These are phyloP conservation scores for Calonectria leucothoes DNA, from an alignment of 2,329 filamentous ascomycete species.

Conservation along the genomic window DNA sequence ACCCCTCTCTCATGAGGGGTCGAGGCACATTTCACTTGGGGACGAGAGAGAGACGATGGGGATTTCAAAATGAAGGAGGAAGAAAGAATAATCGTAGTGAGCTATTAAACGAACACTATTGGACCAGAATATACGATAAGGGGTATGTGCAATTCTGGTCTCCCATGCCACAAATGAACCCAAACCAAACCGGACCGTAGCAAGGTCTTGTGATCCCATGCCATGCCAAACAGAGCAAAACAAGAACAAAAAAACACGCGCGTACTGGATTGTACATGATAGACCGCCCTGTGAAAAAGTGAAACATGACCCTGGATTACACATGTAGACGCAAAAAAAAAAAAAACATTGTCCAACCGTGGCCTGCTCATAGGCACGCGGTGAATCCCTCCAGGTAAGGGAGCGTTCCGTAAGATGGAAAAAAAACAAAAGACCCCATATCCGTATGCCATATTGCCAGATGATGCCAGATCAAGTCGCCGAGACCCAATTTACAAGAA, in stretches of 20 bases:
- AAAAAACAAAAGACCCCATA: slow-evolving; percentile 7
- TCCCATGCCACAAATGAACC: slow-evolving; percentile 30
- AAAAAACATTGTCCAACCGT: background rate
- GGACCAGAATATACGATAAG: slow-evolving; percentile 42
- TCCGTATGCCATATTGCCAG: slow-evolving; percentile 19
- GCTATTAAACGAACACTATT: slow-evolving; percentile 33
- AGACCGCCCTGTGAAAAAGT: background rate
- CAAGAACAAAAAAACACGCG: slow-evolving; percentile 12
- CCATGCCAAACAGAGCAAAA: slow-evolving; percentile 20
- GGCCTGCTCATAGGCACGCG: background rate
- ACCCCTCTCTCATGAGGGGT: background rate
- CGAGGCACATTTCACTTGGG: background rate
- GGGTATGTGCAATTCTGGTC: slow-evolving; percentile 43
- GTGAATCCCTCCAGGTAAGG: slow-evolving; percentile 8
- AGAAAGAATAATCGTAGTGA: slow-evolving; percentile 16
- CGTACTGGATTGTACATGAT: background rate
- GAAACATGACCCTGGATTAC: slow-evolving; percentile 20
- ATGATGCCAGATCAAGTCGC: slow-evolving; percentile 37
- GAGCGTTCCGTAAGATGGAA: slow-evolving; percentile 25
- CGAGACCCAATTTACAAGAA: slow-evolving; percentile 18
- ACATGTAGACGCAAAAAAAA: background rate
- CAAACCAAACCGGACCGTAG: slow-evolving; percentile 13
- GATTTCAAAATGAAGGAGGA: background rate
- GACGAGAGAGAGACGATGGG: background rate
- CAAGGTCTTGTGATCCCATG: slow-evolving; percentile 22